phyloP scores from a whole-genome alignment of 352 stramenopile genomes.

The Phytopythium delawarense region DNA sequence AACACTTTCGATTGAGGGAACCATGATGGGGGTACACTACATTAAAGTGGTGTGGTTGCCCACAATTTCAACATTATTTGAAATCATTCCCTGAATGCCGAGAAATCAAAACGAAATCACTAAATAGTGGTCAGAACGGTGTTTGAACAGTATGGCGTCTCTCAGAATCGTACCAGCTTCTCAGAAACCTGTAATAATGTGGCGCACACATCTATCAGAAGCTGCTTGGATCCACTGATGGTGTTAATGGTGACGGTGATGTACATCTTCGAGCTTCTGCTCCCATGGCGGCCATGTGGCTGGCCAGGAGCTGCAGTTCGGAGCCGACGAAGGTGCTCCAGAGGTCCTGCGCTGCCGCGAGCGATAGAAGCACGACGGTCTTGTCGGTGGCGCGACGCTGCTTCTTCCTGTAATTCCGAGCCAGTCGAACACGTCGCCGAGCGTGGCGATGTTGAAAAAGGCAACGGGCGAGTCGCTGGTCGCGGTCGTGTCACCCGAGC shows the following conservation, averaged over 20 bases:
- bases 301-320: constrained; percentile 6
- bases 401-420: constrained; percentile 18
- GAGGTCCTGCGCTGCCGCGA: neutral
- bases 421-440: constrained; percentile 36
- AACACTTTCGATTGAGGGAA: neutral
- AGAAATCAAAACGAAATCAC: too few relatives aligned
- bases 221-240: neutral
- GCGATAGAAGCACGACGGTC: neutral
- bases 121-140: too few relatives aligned
- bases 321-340: neutral
- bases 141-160: too few relatives aligned
- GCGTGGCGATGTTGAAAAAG: constrained; percentile 30
- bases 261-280: constrained; percentile 1
- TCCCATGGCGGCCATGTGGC: neutral
- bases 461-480: constrained; percentile 29
- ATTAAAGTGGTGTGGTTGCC: too few relatives aligned
- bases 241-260: neutral
- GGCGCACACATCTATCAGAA: too few relatives aligned
- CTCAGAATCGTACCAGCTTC: too few relatives aligned
- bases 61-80: too few relatives aligned
- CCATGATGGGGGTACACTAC: too few relatives aligned
- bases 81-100: too few relatives aligned
- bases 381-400: neutral
- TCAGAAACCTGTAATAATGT: too few relatives aligned
- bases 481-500: constrained; percentile 36